Evolutionary conservation across 441 rosid species (phyloP).

Genomic region (Viola pubescens): DNA sequence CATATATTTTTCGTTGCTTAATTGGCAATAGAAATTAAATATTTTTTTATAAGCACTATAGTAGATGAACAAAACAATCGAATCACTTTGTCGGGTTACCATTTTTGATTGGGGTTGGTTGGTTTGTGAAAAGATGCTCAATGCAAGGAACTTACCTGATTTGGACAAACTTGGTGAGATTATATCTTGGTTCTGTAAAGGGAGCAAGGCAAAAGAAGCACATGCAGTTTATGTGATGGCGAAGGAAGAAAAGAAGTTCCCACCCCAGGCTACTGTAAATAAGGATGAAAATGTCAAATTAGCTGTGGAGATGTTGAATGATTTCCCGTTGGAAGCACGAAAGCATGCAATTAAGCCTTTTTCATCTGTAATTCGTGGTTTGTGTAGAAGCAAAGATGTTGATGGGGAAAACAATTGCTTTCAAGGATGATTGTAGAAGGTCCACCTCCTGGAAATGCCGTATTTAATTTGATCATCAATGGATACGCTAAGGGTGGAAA

Average conservation of each 20-base stretch:
- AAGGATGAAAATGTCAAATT: slow-evolving; percentile 53
- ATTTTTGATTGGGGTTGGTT: slow-evolving; percentile 45
- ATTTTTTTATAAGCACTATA: too few species aligned
- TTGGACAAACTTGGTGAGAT: slow-evolving; percentile 47
- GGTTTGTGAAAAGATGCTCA: slow-evolving; percentile 70
- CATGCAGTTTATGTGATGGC: slow-evolving; percentile 44
- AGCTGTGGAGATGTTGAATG: slow-evolving; percentile 48
- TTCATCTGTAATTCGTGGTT: slow-evolving; percentile 51
- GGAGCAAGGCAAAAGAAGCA: slow-evolving; percentile 45
- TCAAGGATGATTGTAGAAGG: slow-evolving; percentile 61
- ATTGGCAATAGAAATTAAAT: too few species aligned
- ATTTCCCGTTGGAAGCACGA: slow-evolving; percentile 35
- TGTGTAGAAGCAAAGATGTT: slow-evolving; percentile 58
- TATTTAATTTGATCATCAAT: slow-evolving; percentile 49
- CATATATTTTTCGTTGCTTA: too few species aligned
- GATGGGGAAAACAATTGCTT: slow-evolving; percentile 46
- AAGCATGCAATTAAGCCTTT: slow-evolving; percentile 61
- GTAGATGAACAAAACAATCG: too few species aligned
- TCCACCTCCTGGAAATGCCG: slow-evolving; percentile 76
- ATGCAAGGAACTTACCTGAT: slow-evolving; percentile 42
- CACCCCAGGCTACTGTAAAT: slow-evolving; percentile 37
- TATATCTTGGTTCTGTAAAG: slow-evolving; percentile 62
- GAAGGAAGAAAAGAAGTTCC: slow-evolving; percentile 37
- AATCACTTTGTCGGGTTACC: slow-evolving; percentile 56
- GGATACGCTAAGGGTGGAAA: slow-evolving; percentile 50